Percentiles rank a stretch among this genome's conserved stretches.
Evolutionary conservation across 2,329 filamentous ascomycete species (phyloP).

Genomic region (Calonectria pteridis): DNA sequence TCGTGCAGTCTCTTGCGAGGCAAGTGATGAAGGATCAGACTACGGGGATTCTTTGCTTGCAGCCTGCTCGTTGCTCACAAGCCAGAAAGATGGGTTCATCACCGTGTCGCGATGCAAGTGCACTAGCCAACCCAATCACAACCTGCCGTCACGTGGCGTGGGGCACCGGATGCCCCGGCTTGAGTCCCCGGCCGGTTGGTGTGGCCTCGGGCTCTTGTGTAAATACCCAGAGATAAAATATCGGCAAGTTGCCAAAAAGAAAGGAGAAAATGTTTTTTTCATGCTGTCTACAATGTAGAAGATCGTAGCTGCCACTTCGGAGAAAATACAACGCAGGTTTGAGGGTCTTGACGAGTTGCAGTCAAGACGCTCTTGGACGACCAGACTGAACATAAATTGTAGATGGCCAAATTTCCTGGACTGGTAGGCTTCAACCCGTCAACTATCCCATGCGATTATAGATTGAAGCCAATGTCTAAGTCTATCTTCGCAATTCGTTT

Average conservation of each 20-base stretch:
- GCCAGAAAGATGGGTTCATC: not conserved
- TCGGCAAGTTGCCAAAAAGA: not conserved
- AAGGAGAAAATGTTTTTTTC: not conserved
- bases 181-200: not conserved
- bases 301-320: not conserved
- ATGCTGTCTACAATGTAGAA: not conserved
- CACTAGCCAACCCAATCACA: slow-evolving; percentile 18
- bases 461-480: too few species aligned
- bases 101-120: not conserved
- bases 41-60: not conserved
- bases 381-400: not conserved
- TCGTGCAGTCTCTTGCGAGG: slow-evolving; percentile 4
- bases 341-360: not conserved
- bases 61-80: not conserved
- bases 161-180: slow-evolving; percentile 13
- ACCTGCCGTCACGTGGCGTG: slow-evolving; percentile 16
- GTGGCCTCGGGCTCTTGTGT: not conserved
- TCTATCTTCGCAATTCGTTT: too few species aligned
- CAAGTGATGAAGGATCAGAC: not conserved
- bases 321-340: not conserved
- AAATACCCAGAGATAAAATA: not conserved
- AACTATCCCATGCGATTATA: too few species aligned
- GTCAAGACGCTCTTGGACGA: not conserved
- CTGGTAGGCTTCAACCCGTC: too few species aligned
- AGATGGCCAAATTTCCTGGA: too few species aligned